Evolutionary conservation across 768 basidiomycete species (phyloP), one percentile per base, ranked within the genome.

Genomic region (Pulveroboletus sp.): DNA sequence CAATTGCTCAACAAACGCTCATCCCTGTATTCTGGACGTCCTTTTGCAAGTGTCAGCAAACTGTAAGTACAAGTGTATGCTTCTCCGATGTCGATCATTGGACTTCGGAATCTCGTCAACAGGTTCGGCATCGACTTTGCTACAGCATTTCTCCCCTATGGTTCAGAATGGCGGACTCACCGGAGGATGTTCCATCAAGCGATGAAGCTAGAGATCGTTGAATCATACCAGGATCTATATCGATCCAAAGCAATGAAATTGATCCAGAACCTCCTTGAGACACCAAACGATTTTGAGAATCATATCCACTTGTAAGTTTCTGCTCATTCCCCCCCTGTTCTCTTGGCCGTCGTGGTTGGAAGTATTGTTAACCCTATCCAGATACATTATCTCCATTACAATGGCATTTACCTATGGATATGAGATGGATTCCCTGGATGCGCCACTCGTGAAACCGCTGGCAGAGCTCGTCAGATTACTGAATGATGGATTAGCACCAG

Each of bases 361-460:
- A 26, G 26, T 14, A 24, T 28, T 26, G 31, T 36, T 46, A 47
- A 53, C 17, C 13, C 36, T 33, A 6, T 30, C 3, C 17, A 68
- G 67, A 31, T 66, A 68, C 17, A 60, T 68, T 33, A 46, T 64
- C 32, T 68, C 66, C 18, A 62, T 68, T 32, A 68, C 65, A 1
- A 68, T 66, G 66, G 49, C 51, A 4, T 53, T 57, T 39, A 68
- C 67, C 2, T 68, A 66, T 39, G 64, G 64, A 32, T 66, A 66
- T 10, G 57, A 68, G 43, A 54, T 36, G 14, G 42, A 57, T 38
- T 65, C 64, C 5, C 41, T 66, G 53, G 54, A 69, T 8, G 59
- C 53, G 7, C 65, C 62, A 2, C 49, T 66, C 14, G 62, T 65
- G 38, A 61, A 55, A 37, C 55, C 67, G 5, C 49, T 66, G 9